phyloP scores from a whole-genome alignment of 495 filamentous ascomycete species.

The Tuber microsphaerosporum region DNA sequence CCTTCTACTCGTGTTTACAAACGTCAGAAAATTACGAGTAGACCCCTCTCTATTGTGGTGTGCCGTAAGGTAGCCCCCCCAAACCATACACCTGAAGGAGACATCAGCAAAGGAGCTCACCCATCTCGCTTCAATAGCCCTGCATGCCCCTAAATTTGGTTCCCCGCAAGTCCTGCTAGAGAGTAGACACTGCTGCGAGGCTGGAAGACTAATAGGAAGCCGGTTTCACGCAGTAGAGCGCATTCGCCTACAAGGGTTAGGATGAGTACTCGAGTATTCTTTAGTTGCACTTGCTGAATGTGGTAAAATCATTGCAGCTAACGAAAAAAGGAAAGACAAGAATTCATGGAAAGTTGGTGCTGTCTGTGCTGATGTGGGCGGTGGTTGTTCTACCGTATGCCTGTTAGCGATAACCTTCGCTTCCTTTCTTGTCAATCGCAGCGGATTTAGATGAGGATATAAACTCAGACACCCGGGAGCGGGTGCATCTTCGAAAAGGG shows the following conservation, averaged over 20 bases:
- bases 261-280: neutral
- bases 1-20: too few species aligned
- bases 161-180: slow-evolving; percentile 18
- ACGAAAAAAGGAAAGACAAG: slow-evolving; percentile 17
- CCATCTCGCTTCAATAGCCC: slow-evolving; percentile 12
- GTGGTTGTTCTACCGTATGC: slow-evolving; percentile 26
- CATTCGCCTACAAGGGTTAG: slow-evolving; percentile 8
- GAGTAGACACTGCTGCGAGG: slow-evolving; percentile 7
- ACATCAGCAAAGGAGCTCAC: slow-evolving; percentile 3
- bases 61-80: neutral
- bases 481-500: slow-evolving; percentile 25
- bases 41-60: neutral
- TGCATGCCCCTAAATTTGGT: slow-evolving; percentile 24
- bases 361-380: neutral
- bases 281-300: slow-evolving; percentile 19
- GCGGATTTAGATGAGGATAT: slow-evolving; percentile 11
- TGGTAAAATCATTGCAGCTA: slow-evolving; percentile 1
- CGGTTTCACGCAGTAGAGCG: slow-evolving; percentile 25
- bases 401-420: slow-evolving; percentile 3
- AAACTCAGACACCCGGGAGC: slow-evolving; percentile 20
- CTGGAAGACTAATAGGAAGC: slow-evolving; percentile 11
- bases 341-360: neutral
- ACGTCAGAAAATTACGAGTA: too few species aligned
- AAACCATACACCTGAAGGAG: neutral
- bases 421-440: slow-evolving; percentile 20